phyloP scores from a whole-genome alignment of 2,329 filamentous ascomycete genomes.

The Fusarium falciforme region DNA sequence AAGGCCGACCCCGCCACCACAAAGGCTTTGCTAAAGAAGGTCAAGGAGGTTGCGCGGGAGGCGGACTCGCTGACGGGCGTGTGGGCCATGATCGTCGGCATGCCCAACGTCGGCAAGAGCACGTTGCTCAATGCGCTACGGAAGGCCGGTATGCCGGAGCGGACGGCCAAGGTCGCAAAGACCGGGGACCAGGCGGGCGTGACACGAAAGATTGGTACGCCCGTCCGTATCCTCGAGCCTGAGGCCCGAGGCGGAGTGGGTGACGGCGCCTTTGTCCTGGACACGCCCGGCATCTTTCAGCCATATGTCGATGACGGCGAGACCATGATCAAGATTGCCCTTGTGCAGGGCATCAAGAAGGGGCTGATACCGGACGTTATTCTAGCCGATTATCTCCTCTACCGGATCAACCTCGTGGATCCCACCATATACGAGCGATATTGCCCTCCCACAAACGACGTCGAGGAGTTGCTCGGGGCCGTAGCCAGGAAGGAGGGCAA shows the following conservation, averaged over 20 bases:
- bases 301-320: slow-evolving; percentile 88
- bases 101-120: slow-evolving; percentile 98
- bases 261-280: slow-evolving; percentile 82
- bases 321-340: slow-evolving; percentile 93
- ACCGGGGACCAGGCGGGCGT: slow-evolving; percentile 91
- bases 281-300: slow-evolving; percentile 95
- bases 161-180: slow-evolving; percentile 73
- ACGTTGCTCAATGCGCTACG: slow-evolving; percentile 91
- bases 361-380: slow-evolving; percentile 82
- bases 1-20: slow-evolving; percentile 51
- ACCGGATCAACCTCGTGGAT: slow-evolving; percentile 78
- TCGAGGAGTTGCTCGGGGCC: slow-evolving; percentile 75
- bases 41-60: slow-evolving; percentile 47
- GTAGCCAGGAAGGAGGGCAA: slow-evolving; percentile 82
- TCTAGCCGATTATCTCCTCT: slow-evolving; percentile 91
- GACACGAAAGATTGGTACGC: slow-evolving; percentile 84
- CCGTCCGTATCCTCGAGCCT: slow-evolving; percentile 77
- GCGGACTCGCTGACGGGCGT: slow-evolving; percentile 78
- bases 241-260: slow-evolving; percentile 57
- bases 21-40: slow-evolving; percentile 52
- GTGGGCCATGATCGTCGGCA: slow-evolving; percentile 88
- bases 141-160: slow-evolving; percentile 66
- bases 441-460: slow-evolving; percentile 82
- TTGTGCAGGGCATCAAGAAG: slow-evolving; percentile 92
- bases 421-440: slow-evolving; percentile 72